phyloP scores from a whole-genome alignment of 208 protist genomes.

The Tritrichomonas musculus region DNA sequence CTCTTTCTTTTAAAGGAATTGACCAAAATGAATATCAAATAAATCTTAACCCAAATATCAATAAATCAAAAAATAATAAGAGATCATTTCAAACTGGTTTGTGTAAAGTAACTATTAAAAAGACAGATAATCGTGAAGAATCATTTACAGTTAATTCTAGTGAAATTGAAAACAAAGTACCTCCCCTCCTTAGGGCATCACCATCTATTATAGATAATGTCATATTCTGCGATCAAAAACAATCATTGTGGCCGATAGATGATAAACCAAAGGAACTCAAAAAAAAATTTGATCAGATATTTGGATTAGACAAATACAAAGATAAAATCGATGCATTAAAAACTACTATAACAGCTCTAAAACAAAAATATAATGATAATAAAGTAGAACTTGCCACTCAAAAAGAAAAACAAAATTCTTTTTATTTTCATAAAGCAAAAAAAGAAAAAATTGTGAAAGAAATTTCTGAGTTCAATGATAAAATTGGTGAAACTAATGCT shows the following conservation, averaged over 20 bases:
- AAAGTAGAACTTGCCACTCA: too few relatives aligned
- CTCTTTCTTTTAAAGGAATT: conserved; percentile 56
- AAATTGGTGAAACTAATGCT: too few relatives aligned
- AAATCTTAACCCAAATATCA: conserved; percentile 20
- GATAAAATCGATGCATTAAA: conserved; percentile 41
- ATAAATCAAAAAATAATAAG: background rate
- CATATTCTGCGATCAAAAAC: conserved; percentile 79
- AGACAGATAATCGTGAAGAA: conserved; percentile 4
- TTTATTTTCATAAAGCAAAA: background rate
- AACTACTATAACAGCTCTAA: background rate
- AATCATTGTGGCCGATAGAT: conserved; percentile 44
- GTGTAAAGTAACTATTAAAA: conserved; percentile 30
- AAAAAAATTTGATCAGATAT: conserved; percentile 47
- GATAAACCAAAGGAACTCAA: conserved; percentile 41
- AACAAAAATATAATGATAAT: background rate
- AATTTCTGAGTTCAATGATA: too few relatives aligned
- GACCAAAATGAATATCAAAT: conserved; percentile 28
- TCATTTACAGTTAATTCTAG: conserved; percentile 51
- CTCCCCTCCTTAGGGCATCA: conserved; percentile 86
- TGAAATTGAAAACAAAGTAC: conserved; percentile 88
- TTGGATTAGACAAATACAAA: conserved; percentile 40
- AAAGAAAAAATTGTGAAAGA: too few relatives aligned
- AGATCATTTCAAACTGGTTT: background rate
- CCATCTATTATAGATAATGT: conserved; percentile 91
- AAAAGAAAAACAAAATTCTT: too few relatives aligned